A percentile compares a stretch with the other conserved stretches of the same genome.
Evolutionary conservation across 164 flowering plant genomes (phyloP).

Genomic region (Vitis cinerea): DNA sequence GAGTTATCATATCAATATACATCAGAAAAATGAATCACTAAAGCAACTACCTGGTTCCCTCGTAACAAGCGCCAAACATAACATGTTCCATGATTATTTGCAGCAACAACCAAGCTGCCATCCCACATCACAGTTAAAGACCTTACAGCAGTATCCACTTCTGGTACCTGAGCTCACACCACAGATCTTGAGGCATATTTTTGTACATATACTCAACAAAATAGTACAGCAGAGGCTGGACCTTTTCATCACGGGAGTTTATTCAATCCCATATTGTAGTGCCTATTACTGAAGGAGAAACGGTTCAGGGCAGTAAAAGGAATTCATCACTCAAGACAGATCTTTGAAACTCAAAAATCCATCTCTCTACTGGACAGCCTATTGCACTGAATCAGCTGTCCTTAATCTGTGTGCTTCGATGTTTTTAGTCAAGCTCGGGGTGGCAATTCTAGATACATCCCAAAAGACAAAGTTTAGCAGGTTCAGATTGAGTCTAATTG

Average conservation of each 20-base stretch:
- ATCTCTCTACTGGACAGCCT: background rate
- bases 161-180: constrained; percentile 71
- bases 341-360: background rate
- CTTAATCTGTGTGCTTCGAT: background rate
- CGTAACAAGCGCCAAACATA: constrained; percentile 94
- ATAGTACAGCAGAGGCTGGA: background rate
- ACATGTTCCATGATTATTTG: constrained; percentile 92
- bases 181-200: background rate
- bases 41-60: constrained; percentile 64
- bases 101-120: constrained; percentile 98
- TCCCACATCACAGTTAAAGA: constrained; percentile 99
- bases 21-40: background rate
- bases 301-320: background rate
- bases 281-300: background rate
- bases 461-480: no score
- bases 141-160: constrained; percentile 94
- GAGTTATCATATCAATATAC: constrained; percentile 2
- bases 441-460: no score
- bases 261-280: background rate
- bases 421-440: no score
- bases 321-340: background rate
- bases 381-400: background rate
- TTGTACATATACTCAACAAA: background rate
- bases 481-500: no score
- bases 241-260: no score